phyloP scores from a whole-genome alignment of 2,329 filamentous ascomycete genomes.

The Diaporthe citriasiana region DNA sequence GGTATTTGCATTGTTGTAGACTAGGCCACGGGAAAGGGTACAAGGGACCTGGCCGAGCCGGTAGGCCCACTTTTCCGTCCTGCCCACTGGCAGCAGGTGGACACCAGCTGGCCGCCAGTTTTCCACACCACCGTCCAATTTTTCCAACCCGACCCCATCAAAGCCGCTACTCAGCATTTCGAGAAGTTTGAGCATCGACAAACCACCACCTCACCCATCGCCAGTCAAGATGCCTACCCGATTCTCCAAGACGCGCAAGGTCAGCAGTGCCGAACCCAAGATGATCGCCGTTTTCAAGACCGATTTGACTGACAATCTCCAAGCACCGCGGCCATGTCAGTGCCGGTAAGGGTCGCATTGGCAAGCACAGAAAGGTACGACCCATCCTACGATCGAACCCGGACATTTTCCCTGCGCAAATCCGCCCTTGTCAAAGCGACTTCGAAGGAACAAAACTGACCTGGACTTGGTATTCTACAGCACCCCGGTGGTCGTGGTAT shows the following conservation, averaged over 20 bases:
- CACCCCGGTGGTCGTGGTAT: slow-evolving; percentile 85
- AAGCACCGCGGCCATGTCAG: slow-evolving; percentile 95
- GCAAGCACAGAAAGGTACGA: slow-evolving; percentile 91
- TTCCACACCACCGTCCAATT: slow-evolving; percentile 20
- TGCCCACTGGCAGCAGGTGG: not conserved
- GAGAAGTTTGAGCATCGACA: slow-evolving; percentile 41
- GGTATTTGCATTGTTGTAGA: not conserved
- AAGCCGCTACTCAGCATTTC: slow-evolving; percentile 26
- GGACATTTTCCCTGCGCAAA: not conserved
- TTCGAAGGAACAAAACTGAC: slow-evolving; percentile 1
- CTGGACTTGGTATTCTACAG: slow-evolving; percentile 28
- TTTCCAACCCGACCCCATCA: slow-evolving; percentile 35
- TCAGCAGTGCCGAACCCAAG: slow-evolving; percentile 27
- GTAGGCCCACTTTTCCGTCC: not conserved
- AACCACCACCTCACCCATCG: slow-evolving; percentile 41
- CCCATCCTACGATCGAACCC: slow-evolving; percentile 10
- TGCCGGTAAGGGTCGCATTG: slow-evolving; percentile 97
- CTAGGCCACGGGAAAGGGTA: not conserved
- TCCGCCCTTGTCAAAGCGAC: not conserved
- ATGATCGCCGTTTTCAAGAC: not conserved
- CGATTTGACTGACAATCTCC: slow-evolving; percentile 50
- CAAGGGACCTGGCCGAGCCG: too few relatives aligned
- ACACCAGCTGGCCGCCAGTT: not conserved
- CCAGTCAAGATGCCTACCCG: slow-evolving; percentile 71
- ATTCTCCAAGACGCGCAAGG: slow-evolving; percentile 81